Evolutionary conservation across 768 basidiomycete species (phyloP), one percentile per base, ranked within the genome.

Genomic region (Russula sp.): DNA sequence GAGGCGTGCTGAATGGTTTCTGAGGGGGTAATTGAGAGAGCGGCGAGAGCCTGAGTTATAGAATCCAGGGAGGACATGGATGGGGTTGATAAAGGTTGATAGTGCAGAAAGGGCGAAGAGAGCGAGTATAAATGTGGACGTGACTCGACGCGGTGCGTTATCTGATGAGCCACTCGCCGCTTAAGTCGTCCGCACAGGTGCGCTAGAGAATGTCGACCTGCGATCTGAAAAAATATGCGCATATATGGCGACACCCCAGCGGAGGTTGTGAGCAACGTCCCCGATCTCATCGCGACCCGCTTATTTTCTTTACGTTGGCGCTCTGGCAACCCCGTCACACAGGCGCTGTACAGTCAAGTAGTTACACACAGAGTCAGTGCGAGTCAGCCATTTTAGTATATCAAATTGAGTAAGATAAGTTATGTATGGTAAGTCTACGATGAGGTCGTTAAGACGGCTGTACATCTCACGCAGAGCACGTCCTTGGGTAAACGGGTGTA

Each of bases 381-480:
- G 22, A 48, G 8, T 46, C 51, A 48, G 46, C 46, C 22, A 13
- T 48, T 38, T 22, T 48, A 20, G 32, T 51, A 14, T 53, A 46
- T 58, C 16, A 16, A 55, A 38, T 38, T 38, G 54, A 38, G 18
- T 44, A 30, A 24, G 34, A 53, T 66, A 59, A 54, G 57, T 58
- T 57, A 67, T 26, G 36, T 64, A 44, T 59, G 24, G 42, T 56
- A 65, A 53, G 26, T 52, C 65, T 58, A 62, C 14, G 36, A 30
- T 55, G 34, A 52, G 13, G 40, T 44, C 16, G 61, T n/a, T 20
- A 74, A 59, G 51, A 73, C 76, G 13, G 67, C 65, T 4, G 72
- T 59, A 69, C 94, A 97, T 68, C 94, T 81, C 22, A 64, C 64
- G 74, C 94, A 96, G 13, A 95, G 73, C 11, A 73, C 71, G 20